Evolutionary conservation across 2,329 filamentous ascomycete genomes (phyloP).

Genomic region (Beauveria asiatica): DNA sequence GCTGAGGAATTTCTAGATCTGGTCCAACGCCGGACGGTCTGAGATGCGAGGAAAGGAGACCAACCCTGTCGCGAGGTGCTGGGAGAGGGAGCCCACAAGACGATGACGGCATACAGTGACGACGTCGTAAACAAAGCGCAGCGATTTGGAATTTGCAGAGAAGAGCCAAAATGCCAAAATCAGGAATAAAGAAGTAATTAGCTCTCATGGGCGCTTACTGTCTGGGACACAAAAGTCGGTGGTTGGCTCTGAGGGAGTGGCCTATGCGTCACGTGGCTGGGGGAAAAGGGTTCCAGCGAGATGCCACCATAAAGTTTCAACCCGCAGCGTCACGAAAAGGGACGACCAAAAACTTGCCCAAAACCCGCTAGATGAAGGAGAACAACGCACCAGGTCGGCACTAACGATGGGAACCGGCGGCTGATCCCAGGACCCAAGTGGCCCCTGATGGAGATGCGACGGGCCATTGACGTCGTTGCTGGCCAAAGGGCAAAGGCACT

Average conservation of each 20-base stretch:
- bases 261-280: constrained; percentile 11
- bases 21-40: neutral
- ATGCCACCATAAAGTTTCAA: neutral
- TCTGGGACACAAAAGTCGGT: constrained; percentile 5
- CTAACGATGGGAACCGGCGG: neutral
- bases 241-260: constrained; percentile 6
- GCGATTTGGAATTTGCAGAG: neutral
- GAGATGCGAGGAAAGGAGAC: neutral
- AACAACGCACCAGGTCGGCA: neutral
- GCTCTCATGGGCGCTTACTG: neutral
- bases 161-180: neutral
- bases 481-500: too few species aligned
- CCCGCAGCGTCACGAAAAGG: neutral
- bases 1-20: neutral
- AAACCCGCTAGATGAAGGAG: neutral
- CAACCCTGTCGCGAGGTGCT: neutral
- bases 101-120: neutral
- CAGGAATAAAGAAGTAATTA: neutral
- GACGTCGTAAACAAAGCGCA: neutral
- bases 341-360: neutral
- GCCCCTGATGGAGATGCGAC: neutral
- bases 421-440: neutral
- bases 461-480: neutral
- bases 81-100: neutral
- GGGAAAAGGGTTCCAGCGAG: neutral